phyloP scores from a whole-genome alignment of 129 eudicot species.

The Apium graveolens region DNA sequence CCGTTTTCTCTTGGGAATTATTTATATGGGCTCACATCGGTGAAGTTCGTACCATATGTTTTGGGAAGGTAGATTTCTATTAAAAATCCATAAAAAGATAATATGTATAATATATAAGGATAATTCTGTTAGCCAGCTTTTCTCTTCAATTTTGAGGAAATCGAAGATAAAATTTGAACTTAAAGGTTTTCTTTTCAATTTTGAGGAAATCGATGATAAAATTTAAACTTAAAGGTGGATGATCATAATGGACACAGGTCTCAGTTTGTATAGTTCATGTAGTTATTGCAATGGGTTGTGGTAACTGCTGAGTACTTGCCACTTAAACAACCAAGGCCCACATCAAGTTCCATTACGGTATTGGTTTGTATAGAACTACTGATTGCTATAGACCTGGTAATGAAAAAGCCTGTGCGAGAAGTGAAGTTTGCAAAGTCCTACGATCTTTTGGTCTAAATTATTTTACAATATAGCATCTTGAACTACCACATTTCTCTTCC shows the following conservation, averaged over 20 bases:
- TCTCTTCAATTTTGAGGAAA: neutral
- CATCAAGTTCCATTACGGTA: neutral
- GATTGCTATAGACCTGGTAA: neutral
- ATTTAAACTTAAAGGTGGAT: neutral
- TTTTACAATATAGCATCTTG: neutral
- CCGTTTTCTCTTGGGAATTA: constrained; percentile 99
- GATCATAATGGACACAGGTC: neutral
- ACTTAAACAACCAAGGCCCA: neutral
- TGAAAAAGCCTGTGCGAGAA: neutral
- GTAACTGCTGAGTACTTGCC: neutral
- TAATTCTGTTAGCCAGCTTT: neutral
- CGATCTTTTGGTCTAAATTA: neutral
- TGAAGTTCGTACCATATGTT: constrained; percentile 84
- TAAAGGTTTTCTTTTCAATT: neutral
- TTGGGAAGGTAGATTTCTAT: constrained; percentile 79
- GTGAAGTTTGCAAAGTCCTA: neutral
- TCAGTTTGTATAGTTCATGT: neutral
- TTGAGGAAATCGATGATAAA: neutral
- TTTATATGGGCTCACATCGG: constrained; percentile 92
- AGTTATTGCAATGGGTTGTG: neutral
- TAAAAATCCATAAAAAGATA: neutral
- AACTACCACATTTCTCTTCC: neutral
- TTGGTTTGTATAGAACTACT: neutral
- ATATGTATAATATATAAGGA: neutral
- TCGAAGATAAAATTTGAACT: neutral